These are phyloP conservation scores for Pseudocercospora macadamiae DNA, from an alignment of 2,329 filamentous ascomycete genomes.

Conservation along the genomic window DNA sequence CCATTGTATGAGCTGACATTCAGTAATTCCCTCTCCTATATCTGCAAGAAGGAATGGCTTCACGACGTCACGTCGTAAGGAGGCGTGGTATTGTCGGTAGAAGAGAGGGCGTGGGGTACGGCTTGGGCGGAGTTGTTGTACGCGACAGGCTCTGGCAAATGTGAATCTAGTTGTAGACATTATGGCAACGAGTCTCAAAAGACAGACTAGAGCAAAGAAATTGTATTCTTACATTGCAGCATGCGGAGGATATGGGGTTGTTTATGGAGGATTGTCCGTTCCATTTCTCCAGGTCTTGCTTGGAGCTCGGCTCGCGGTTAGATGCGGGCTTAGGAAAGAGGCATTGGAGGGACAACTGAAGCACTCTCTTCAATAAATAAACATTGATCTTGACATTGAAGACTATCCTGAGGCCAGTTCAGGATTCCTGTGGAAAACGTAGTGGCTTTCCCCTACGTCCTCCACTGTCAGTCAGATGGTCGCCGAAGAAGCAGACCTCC, in stretches of 20 bases:
- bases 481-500: background rate
- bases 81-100: conserved; percentile 34
- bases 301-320: conserved; percentile 7
- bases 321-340: conserved; percentile 5
- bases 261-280: conserved; percentile 5
- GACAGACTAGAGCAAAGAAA: background rate
- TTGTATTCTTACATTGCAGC: conserved; percentile 1
- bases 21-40: conserved; percentile 93
- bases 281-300: background rate
- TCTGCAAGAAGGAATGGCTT: conserved; percentile 84
- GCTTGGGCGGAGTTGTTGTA: conserved; percentile 13
- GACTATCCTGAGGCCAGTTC: too few species aligned
- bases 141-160: conserved; percentile 10
- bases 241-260: conserved; percentile 7
- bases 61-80: conserved; percentile 50
- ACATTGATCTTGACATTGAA: conserved; percentile 1
- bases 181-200: conserved; percentile 1
- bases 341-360: background rate
- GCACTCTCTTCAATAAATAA: background rate
- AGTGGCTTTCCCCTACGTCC: too few species aligned
- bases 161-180: conserved; percentile 18
- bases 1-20: conserved; percentile 99
- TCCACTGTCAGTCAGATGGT: background rate
- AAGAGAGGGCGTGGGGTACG: conserved; percentile 25
- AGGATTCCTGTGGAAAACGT: too few species aligned